These are phyloP conservation scores for Trichoderma simmonsii DNA, from an alignment of 2,329 filamentous ascomycete genomes.

Conservation along the genomic window DNA sequence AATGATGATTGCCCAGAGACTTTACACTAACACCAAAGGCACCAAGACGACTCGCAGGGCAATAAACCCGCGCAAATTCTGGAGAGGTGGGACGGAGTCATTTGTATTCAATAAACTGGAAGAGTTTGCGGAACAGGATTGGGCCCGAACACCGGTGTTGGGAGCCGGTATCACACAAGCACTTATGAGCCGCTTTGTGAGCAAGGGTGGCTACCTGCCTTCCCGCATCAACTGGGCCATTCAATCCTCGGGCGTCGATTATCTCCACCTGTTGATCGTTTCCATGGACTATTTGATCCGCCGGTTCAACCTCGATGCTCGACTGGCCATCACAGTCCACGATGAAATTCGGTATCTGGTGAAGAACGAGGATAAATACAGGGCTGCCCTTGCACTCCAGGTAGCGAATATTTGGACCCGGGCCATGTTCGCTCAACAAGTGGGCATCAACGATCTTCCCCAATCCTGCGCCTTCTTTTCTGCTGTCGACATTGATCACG, in stretches of 20 bases:
- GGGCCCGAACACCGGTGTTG: slow-evolving; percentile 84
- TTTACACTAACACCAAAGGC: slow-evolving; percentile 90
- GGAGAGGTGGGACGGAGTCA: slow-evolving; percentile 93
- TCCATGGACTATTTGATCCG: slow-evolving; percentile 91
- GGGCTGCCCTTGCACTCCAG: slow-evolving; percentile 87
- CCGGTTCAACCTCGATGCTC: slow-evolving; percentile 79
- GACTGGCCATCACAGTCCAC: slow-evolving; percentile 90
- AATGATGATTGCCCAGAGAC: slow-evolving; percentile 66
- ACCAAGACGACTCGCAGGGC: slow-evolving; percentile 73
- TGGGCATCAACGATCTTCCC: slow-evolving; percentile 91
- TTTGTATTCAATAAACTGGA: slow-evolving; percentile 98
- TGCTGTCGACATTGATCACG: slow-evolving; percentile 89
- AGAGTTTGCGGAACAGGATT: slow-evolving; percentile 93
- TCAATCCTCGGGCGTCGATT: slow-evolving; percentile 95
- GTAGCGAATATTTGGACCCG: slow-evolving; percentile 94
- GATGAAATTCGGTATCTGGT: slow-evolving; percentile 97
- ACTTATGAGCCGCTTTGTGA: slow-evolving; percentile 81
- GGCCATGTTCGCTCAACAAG: slow-evolving; percentile 95
- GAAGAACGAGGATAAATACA: slow-evolving; percentile 79
- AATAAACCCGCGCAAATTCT: slow-evolving; percentile 75
- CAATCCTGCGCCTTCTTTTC: slow-evolving; percentile 95
- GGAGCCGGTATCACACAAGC: slow-evolving; percentile 96
- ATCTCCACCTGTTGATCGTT: slow-evolving; percentile 89
- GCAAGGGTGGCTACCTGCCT: slow-evolving; percentile 88
- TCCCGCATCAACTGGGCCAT: slow-evolving; percentile 99